Evolutionary conservation across 805 yeast species (phyloP), one percentile per base, ranked within the genome.

Genomic region (Candida insectorum): DNA sequence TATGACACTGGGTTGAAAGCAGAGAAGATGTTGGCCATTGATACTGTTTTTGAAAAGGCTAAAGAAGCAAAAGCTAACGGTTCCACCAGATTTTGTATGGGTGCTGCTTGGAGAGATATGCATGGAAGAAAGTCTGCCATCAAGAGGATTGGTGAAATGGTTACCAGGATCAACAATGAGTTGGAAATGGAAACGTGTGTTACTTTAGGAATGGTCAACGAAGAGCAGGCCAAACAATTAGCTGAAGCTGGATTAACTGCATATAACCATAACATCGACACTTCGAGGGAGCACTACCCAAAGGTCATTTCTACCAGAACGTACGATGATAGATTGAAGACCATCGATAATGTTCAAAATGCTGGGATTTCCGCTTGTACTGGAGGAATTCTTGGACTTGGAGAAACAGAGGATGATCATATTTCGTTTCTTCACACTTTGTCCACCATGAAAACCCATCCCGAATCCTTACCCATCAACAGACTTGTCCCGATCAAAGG

Each of bases 51-150:
- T 45, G 65, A 60, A 31, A 80, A 76, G 20, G 93, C 93, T 1
- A 61, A 58, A 34, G 70, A 68, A 32, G 89, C 93, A 9, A 79
- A 80, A 46, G 61, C 47, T 5, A 81, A 82, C 43, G 91, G 91
- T 0, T 72, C 83, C 1, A 84, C 93, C 0, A 65, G 93, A 43
- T 84, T 84, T 51, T 84, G 93, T 52, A 74, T 84, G 79, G 93
- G 93, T 29, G 86, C 91, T 8, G 93, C 93, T 2, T 85, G 91
- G 93, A 71, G 93, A 53, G 91, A 82, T 41, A 84, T 84, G 93
- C 63, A 65, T 30, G 91, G 93, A 12, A 65, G 93, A 30, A 83
- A 81, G 54, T 71, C 77, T 12, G 86, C 82, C 1, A 51, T 84
- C 41, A 73, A 69, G 38, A 73, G 65, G 40, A 81, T 84, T 36